Percentiles rank a stretch among this genome's conserved stretches.
Conservation (phyloP, 768 basidiomycete species). For the Paxillus rubicundulus region DNA sequence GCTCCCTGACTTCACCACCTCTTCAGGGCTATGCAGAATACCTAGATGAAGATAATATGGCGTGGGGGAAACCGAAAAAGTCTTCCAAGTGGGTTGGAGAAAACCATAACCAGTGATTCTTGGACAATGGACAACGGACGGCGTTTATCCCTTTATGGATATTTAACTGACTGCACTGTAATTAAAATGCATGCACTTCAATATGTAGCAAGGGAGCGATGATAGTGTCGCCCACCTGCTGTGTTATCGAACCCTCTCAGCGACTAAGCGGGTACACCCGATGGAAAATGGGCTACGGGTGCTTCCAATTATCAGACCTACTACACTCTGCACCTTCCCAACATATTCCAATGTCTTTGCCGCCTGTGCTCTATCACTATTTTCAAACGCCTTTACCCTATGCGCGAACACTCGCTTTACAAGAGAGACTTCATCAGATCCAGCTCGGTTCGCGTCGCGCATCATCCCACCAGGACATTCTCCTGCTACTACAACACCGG, state of each 20-base stretch:
- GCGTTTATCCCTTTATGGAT: not conserved
- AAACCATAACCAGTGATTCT: constrained; percentile 1
- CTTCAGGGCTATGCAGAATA: constrained; percentile 22
- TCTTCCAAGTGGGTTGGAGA: not conserved
- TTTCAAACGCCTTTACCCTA: constrained; percentile 83
- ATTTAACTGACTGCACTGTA: not conserved
- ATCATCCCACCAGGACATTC: constrained; percentile 53
- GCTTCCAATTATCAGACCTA: too few relatives aligned
- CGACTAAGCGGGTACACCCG: too few relatives aligned
- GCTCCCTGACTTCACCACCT: not conserved
- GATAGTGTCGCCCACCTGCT: not conserved
- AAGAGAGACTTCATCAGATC: constrained; percentile 66
- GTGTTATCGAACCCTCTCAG: too few relatives aligned
- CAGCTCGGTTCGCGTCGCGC: constrained; percentile 56
- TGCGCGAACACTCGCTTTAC: constrained; percentile 58
- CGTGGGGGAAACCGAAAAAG: constrained; percentile 20
- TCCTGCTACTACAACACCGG: constrained; percentile 83
- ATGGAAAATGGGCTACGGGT: too few relatives aligned
- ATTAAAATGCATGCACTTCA: not conserved
- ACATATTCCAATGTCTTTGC: constrained; percentile 30
- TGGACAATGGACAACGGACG: not conserved
- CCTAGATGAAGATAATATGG: constrained; percentile 28
- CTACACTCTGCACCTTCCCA: not conserved
- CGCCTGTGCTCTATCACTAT: constrained; percentile 74
- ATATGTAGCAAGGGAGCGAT: not conserved